Evolutionary conservation across 1,139 yeast species (phyloP).

Genomic region (Lodderomyces beijingensis): DNA sequence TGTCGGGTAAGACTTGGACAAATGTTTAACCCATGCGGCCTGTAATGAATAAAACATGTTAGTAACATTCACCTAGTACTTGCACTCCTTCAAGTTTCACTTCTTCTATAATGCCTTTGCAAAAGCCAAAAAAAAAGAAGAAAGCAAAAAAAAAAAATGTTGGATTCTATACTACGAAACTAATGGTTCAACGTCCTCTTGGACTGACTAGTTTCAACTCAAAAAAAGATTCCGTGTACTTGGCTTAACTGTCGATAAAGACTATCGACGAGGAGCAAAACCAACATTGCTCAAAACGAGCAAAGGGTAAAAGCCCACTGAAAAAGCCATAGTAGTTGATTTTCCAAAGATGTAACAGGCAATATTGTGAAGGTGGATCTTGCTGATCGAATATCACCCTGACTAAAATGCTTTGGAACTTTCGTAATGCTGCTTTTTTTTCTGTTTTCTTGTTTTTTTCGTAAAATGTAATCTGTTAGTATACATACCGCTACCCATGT

Average conservation of each 20-base stretch:
- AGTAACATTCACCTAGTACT: slow-evolving; percentile 27
- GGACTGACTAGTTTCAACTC: slow-evolving; percentile 56
- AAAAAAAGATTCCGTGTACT: slow-evolving; percentile 46
- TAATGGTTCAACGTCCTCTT: slow-evolving; percentile 18
- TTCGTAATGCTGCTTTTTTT: slow-evolving; percentile 6
- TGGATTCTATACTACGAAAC: slow-evolving; percentile 75
- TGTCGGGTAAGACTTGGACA: slow-evolving; percentile 89
- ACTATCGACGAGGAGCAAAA: slow-evolving; percentile 39
- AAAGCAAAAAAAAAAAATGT: too few relatives aligned
- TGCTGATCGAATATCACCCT: slow-evolving; percentile 47
- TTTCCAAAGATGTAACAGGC: slow-evolving; percentile 18
- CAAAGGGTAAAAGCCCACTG: slow-evolving; percentile 15
- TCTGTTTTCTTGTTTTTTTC: too few relatives aligned
- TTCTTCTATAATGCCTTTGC: not conserved
- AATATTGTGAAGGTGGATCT: slow-evolving; percentile 8
- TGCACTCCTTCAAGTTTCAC: not conserved
- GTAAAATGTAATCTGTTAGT: slow-evolving; percentile 1
- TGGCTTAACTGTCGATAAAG: slow-evolving; percentile 28
- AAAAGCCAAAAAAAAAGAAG: too few relatives aligned
- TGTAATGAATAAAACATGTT: slow-evolving; percentile 39
- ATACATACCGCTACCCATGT: slow-evolving; percentile 99
- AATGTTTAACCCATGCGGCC: slow-evolving; percentile 99
- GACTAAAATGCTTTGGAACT: slow-evolving; percentile 73
- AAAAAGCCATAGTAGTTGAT: slow-evolving; percentile 22
- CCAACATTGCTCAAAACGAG: slow-evolving; percentile 39